A percentile compares a stretch with the other conserved stretches of the same genome.
Evolutionary conservation across 768 basidiomycete species (phyloP).

Genomic region (Lanmaoa pseudosensibilis): DNA sequence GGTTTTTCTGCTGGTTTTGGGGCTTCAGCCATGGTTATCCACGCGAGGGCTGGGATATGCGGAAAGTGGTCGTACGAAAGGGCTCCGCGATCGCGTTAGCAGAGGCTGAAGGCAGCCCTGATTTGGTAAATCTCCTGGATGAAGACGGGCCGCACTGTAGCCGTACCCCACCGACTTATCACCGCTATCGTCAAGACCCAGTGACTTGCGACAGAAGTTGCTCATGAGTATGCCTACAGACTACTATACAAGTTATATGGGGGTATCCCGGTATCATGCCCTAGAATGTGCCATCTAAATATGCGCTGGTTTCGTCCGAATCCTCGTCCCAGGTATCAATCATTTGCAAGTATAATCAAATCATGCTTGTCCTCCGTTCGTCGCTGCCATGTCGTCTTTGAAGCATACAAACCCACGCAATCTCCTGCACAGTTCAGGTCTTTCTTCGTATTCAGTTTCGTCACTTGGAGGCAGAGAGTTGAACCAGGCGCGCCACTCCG

Average conservation of each 20-base stretch:
- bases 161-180: not conserved
- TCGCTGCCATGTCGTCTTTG: conserved; percentile 34
- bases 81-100: conserved; percentile 5
- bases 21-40: conserved; percentile 57
- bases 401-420: conserved; percentile 57
- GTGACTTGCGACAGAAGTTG: not conserved
- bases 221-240: conserved; percentile 15
- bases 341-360: conserved; percentile 13
- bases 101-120: conserved; percentile 12
- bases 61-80: conserved; percentile 6
- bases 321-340: conserved; percentile 21
- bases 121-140: conserved; percentile 26
- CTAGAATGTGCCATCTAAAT: conserved; percentile 22
- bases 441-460: conserved; percentile 21
- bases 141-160: not conserved
- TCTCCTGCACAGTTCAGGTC: conserved; percentile 36
- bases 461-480: conserved; percentile 22
- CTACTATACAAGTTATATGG: conserved; percentile 29
- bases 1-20: conserved; percentile 49
- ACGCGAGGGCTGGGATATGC: conserved; percentile 2
- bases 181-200: too few species aligned
- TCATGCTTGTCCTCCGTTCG: conserved; percentile 6
- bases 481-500: conserved; percentile 58
- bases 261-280: conserved; percentile 30
- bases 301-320: conserved; percentile 8